Evolutionary conservation across 2,329 filamentous ascomycete species (phyloP).

Genomic region (Exserohilum turcica): DNA sequence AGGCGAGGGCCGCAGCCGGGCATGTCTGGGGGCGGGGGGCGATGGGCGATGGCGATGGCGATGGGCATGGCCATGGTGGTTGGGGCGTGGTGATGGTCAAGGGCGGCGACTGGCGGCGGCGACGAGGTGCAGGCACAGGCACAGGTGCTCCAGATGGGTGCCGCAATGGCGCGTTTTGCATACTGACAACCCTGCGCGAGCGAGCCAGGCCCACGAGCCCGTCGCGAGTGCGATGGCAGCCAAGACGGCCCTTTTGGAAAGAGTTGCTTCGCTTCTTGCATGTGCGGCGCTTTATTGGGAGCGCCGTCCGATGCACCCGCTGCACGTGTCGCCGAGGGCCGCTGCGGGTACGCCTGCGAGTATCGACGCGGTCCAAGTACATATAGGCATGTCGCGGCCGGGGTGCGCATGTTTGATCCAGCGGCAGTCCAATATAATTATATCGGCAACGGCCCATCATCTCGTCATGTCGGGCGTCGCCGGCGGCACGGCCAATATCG

Average conservation of each 20-base stretch:
- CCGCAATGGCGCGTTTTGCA: slow-evolving; percentile 28
- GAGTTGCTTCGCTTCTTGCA: slow-evolving; percentile 21
- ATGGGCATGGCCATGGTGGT: no score
- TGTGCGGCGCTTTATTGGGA: slow-evolving; percentile 17
- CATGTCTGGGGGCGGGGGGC: no score
- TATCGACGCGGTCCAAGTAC: no score
- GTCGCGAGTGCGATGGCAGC: slow-evolving; percentile 17
- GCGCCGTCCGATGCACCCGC: slow-evolving; percentile 16
- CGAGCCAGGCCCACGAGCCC: slow-evolving; percentile 26
- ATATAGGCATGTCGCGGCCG: background rate
- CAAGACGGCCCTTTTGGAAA: slow-evolving; percentile 25
- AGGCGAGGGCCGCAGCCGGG: no score
- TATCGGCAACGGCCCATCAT: no score
- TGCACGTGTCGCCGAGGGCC: slow-evolving; percentile 4
- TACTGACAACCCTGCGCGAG: slow-evolving; percentile 15
- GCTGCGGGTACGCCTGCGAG: background rate
- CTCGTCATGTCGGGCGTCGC: no score
- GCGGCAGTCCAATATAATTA: no score
- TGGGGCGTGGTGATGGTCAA: background rate
- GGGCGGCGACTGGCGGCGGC: background rate
- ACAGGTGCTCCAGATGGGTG: slow-evolving; percentile 18
- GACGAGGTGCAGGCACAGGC: no score
- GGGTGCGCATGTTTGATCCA: background rate
- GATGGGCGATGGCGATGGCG: no score
- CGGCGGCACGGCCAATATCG: no score